Base-by-base conservation (phyloP, 1,284 basidiomycete species). In the Pascua guehoae region DNA sequence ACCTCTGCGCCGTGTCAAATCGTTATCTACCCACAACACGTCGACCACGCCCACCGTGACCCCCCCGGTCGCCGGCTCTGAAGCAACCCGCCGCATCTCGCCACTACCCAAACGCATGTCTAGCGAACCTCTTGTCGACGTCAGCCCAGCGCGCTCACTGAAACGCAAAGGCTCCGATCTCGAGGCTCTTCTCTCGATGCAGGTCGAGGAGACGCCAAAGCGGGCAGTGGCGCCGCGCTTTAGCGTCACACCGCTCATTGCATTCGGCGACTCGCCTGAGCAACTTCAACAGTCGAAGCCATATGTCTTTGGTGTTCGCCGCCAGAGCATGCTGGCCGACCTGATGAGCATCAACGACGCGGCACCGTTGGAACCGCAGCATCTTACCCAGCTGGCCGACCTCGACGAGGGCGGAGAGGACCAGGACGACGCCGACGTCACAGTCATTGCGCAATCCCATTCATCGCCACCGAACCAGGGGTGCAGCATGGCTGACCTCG, bases 121-220 rank as follows among this genome's bases (percentile, higher is more conserved):
- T 14, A 37, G 18, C 16, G 14, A 39, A 9, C 44, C 57, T 12
- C 39, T 51, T 8, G 36, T 41, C 41, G 41, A 58, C 47, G 38
- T 42, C 15, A 42, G 41, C 2, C 47, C 53, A 7, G 40, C 47
- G 16, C 57, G 47, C 14, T 24, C 50, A 0, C 50, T 55, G 16
- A 62, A 62, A 42, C 60, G 60, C 45, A 62, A 62, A 45, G 51
- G 54, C 15, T 51, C 47, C 15, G 57, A 61, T 24, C 41, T 50
- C 11, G 53, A 51, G 11, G 43, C 38, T 15, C 15, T 12, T 7
- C 41, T n/a, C 42, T 37, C 41, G 36, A 37, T 43, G 32, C 46
- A 47, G 24, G 45, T 32, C 14, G 16, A 9, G 38, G 37, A 39
- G 18, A 5, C 32, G 9, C n/a, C 24, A 5, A 42, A 51, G 36